These are phyloP conservation scores for Tolypocladium ophioglossoides DNA, from an alignment of 2,329 filamentous ascomycete genomes.

Conservation along the genomic window DNA sequence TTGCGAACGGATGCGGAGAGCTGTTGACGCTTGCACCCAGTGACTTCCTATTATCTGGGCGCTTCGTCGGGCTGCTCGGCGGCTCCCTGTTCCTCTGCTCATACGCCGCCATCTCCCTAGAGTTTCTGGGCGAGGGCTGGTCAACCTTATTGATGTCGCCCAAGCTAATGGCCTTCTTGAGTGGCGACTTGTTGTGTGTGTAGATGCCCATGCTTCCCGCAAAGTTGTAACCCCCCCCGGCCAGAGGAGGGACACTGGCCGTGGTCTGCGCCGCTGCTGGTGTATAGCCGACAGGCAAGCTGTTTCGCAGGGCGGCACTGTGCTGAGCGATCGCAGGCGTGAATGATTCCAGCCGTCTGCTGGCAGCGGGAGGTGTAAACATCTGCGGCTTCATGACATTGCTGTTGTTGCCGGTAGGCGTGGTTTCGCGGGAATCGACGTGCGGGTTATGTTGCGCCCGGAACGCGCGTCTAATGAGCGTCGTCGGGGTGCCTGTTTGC, in stretches of 20 bases:
- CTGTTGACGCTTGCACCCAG: conserved; percentile 11
- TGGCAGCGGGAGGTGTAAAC: conserved; percentile 29
- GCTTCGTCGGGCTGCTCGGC: conserved; percentile 31
- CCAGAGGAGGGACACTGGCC: conserved; percentile 8
- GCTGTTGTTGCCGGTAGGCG: conserved; percentile 17
- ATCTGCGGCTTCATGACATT: conserved; percentile 28
- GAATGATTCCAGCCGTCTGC: conserved; percentile 24
- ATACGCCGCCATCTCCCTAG: conserved; percentile 48
- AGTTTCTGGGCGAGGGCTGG: conserved; percentile 42
- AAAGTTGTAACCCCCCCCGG: conserved; percentile 19
- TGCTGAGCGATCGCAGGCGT: conserved; percentile 17
- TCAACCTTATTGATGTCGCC: conserved; percentile 38
- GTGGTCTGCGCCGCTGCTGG: conserved; percentile 16
- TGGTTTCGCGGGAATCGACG: conserved; percentile 52
- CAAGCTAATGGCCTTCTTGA: conserved; percentile 65
- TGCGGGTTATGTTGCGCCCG: conserved; percentile 73
- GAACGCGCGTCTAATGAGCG: conserved; percentile 64
- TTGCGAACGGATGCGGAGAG: conserved; percentile 27
- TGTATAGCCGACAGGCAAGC: conserved; percentile 21
- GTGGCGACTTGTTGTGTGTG: conserved; percentile 68
- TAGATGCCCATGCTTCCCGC: conserved; percentile 76
- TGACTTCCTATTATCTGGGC: conserved; percentile 17
- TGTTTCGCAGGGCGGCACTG: conserved; percentile 20
- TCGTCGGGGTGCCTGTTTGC: conserved; percentile 41
- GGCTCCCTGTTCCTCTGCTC: conserved; percentile 35